Percentiles rank a stretch among this genome's conserved stretches.
phyloP scores from a whole-genome alignment of 23 red algal genomes.

The Gracilaria gracilis region DNA sequence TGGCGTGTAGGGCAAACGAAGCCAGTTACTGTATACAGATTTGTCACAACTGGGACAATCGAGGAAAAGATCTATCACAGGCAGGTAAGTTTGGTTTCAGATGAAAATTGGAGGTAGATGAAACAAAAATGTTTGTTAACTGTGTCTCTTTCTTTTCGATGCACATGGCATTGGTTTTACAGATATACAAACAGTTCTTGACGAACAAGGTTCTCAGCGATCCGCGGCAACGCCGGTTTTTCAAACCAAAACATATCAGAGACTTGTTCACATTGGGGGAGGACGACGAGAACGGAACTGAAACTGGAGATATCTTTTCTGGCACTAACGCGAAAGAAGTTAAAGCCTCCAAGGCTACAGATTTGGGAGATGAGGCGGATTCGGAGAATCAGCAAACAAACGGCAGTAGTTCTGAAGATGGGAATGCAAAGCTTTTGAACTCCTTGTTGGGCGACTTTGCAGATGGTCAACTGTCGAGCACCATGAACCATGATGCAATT shows the following conservation, averaged over 20 bases:
- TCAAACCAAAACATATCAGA: conserved; percentile 89
- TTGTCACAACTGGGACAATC: conserved; percentile 96
- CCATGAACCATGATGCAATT: conserved; percentile 92
- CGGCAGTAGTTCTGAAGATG: conserved; percentile 31
- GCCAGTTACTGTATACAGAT: conserved; percentile 86
- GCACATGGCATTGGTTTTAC: background rate
- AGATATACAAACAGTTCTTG: conserved; percentile 95
- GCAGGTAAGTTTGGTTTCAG: conserved; percentile 63
- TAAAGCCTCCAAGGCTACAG: conserved; percentile 9
- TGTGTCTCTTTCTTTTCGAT: background rate
- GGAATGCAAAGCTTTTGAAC: conserved; percentile 77
- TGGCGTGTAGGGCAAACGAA: conserved; percentile 96
- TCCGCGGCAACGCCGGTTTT: conserved; percentile 91
- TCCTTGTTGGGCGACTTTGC: conserved; percentile 68
- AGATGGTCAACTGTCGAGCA: conserved; percentile 71
- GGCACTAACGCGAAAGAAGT: conserved; percentile 81
- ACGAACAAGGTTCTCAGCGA: conserved; percentile 95
- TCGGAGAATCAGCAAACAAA: conserved; percentile 1
- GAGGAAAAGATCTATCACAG: conserved; percentile 99
- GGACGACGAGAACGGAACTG: conserved; percentile 88
- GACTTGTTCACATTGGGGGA: conserved; percentile 90
- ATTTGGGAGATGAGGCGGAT: background rate
- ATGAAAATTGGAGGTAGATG: background rate
- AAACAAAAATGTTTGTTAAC: background rate
- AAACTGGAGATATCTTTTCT: conserved; percentile 93